These are phyloP conservation scores for Alternaria infectoria DNA, from an alignment of 2,329 filamentous ascomycete genomes.

Conservation along the genomic window DNA sequence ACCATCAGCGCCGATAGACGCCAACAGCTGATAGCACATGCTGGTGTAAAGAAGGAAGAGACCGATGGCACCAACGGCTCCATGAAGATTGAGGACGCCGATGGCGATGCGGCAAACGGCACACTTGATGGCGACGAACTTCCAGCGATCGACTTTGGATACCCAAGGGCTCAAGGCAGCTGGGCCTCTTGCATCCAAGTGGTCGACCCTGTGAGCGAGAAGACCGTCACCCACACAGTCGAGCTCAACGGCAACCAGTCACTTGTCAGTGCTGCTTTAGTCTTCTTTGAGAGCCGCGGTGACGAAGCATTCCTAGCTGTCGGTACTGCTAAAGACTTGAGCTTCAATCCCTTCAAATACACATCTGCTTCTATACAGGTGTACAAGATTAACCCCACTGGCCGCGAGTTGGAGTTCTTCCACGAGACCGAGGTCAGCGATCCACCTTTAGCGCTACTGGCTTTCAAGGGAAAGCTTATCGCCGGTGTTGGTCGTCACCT, in stretches of 20 bases:
- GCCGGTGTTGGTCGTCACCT: conserved; percentile 85
- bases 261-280: conserved; percentile 82
- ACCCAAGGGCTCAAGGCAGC: conserved; percentile 79
- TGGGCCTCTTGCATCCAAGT: conserved; percentile 97
- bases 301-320: conserved; percentile 93
- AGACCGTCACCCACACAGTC: conserved; percentile 75
- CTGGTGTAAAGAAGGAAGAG: conserved; percentile 45
- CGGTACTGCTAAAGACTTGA: conserved; percentile 90
- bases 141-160: conserved; percentile 84
- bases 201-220: conserved; percentile 77
- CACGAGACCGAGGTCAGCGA: conserved; percentile 95
- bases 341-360: conserved; percentile 73
- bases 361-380: conserved; percentile 87
- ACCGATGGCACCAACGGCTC: conserved; percentile 49
- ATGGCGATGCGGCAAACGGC: conserved; percentile 23
- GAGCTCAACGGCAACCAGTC: conserved; percentile 90
- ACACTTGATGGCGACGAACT: conserved; percentile 58
- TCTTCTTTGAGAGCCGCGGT: conserved; percentile 80
- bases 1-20: conserved; percentile 81
- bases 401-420: conserved; percentile 89
- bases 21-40: conserved; percentile 75
- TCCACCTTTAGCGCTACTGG: conserved; percentile 86
- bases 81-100: conserved; percentile 23
- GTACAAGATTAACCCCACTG: conserved; percentile 86
- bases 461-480: conserved; percentile 88